phyloP scores from a whole-genome alignment of 768 basidiomycete genomes.

The Hortiboletus campestris region DNA sequence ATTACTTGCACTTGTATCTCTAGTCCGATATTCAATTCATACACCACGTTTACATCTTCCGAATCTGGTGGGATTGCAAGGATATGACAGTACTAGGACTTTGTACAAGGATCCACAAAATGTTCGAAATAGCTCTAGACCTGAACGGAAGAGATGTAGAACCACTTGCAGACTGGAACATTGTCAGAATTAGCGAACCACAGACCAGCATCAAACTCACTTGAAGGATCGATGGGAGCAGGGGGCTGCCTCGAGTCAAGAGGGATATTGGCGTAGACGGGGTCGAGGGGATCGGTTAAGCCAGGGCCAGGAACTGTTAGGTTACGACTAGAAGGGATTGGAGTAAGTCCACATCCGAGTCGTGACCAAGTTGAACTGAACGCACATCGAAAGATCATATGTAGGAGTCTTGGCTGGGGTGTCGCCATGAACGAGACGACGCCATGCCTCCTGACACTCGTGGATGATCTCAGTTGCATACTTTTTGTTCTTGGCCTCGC shows the following conservation, averaged over 20 bases:
- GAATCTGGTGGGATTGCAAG: constrained; percentile 2
- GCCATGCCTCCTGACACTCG: constrained; percentile 99
- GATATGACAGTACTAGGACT: not conserved
- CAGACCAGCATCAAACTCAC: constrained; percentile 43
- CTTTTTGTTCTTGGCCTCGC: constrained; percentile 99
- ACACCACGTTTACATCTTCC: not conserved
- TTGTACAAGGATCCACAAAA: not conserved
- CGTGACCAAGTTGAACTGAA: constrained; percentile 6
- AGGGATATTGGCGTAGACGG: constrained; percentile 63
- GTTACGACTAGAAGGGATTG: constrained; percentile 60
- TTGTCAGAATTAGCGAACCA: constrained; percentile 9
- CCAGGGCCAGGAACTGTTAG: constrained; percentile 71
- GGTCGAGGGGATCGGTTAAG: constrained; percentile 60
- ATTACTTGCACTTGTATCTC: constrained; percentile 25
- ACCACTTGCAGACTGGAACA: constrained; percentile 79
- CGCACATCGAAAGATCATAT: constrained; percentile 86
- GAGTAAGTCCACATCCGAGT: not conserved
- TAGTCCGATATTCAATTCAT: constrained; percentile 13
- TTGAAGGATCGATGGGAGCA: constrained; percentile 86
- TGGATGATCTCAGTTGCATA: constrained; percentile 99
- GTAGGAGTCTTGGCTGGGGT: constrained; percentile 64
- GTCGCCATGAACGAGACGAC: constrained; percentile 84
- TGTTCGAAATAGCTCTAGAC: constrained; percentile 41
- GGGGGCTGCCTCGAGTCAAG: constrained; percentile 79
- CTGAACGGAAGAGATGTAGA: constrained; percentile 89